Conservation (phyloP, 179 eudicot genomes). For the Gypsophila paniculata region DNA sequence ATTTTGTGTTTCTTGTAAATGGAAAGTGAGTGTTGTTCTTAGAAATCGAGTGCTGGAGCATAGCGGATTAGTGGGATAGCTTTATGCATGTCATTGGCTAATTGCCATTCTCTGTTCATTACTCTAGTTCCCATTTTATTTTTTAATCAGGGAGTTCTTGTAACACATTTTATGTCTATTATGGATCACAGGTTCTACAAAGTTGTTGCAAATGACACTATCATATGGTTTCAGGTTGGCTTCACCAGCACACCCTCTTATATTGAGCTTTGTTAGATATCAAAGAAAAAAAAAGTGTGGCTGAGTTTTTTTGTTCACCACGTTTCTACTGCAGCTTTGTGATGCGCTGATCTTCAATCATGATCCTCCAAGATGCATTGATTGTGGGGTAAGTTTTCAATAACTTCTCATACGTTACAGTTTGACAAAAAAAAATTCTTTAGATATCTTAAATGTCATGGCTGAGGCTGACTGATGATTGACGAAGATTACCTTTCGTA, state of each 20-base stretch:
- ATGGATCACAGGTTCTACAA: conserved; percentile 66
- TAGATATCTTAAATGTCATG: not conserved
- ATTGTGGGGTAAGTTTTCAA: conserved; percentile 53
- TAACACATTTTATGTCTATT: conserved; percentile 19
- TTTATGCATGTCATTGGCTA: not conserved
- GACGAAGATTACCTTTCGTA: not conserved
- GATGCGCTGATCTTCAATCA: conserved; percentile 91
- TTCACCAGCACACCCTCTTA: conserved; percentile 52
- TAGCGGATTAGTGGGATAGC: not conserved
- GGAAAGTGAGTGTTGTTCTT: not conserved
- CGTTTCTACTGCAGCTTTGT: conserved; percentile 62
- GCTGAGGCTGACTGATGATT: no score
- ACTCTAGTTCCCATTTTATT: not conserved
- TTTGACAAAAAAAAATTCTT: not conserved
- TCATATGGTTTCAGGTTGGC: conserved; percentile 99
- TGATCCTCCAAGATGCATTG: conserved; percentile 68
- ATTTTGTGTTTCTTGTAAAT: not conserved
- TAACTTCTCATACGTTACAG: not conserved
- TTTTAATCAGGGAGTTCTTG: not conserved
- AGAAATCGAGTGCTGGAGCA: not conserved
- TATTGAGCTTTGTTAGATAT: conserved; percentile 2
- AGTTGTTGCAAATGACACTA: conserved; percentile 71
- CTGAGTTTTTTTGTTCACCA: conserved; percentile 20
- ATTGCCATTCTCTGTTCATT: not conserved
- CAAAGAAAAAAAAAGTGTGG: not conserved